Base-by-base conservation (phyloP, 2,329 filamentous ascomycete genomes). In the Talaromyces sp. region DNA sequence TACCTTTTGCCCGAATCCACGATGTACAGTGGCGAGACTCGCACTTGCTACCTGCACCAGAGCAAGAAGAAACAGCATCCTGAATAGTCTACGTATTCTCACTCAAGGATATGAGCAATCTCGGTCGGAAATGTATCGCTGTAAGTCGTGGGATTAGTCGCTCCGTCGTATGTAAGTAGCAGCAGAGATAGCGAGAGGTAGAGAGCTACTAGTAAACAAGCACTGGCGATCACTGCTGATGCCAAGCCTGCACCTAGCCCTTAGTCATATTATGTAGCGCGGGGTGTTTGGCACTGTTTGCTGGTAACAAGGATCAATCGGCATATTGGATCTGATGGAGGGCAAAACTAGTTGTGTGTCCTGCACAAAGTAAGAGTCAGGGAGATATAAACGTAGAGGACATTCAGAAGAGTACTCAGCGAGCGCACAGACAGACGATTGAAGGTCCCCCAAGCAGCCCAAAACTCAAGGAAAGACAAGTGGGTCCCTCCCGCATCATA, bases 11-110 rank as follows among this genome's bases (percentile, higher is more conserved):
- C 60, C 48, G 27, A 62, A 33, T 10, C 50, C 37, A 57, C 19
- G 33, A 45, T 63, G 27, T 22, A 52, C 24, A 3, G 61, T 56
- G n/a, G 61, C 41, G 27, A 63, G 50, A 27, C 50, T 63, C 27
- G 61, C 61, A 19, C 50, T 45, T 27, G 50, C 61, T 47, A 63
- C 27, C 39, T 63, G 61, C 39, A 57, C 41, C n/a, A 63, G 27
- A 9, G 48, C 50, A 24, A 63, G 50, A 47, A 63, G 50, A 19
- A 57, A 63, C 13, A 63, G 52, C 61, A 63, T 63, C 22, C 47
- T 31, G 61, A 14, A 14, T 27, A n/a, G 22, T 3, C 8, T 48
- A 13, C 43, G 22, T 31, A 31, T 50, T 11, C 14, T 31, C 3
- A 27, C n/a, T 14, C 22, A 19, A 16, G n/a, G 2, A 22, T 56